These are phyloP conservation scores for Colletotrichum nymphaeae DNA, from an alignment of 2,329 filamentous ascomycete genomes.

Conservation along the genomic window DNA sequence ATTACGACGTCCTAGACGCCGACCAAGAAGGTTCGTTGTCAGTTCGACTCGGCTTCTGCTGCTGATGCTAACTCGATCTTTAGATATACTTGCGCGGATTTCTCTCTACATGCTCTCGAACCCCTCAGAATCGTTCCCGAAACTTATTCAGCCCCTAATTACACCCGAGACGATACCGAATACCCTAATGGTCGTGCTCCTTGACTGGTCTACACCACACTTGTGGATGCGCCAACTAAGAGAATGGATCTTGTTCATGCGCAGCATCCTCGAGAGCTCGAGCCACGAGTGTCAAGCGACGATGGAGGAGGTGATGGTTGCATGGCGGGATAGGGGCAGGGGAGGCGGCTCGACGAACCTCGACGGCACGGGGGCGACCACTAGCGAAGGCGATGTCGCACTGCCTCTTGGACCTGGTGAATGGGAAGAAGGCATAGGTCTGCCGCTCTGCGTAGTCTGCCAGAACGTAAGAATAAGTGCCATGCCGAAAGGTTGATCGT, in stretches of 20 bases:
- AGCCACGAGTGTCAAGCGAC: constrained; percentile 81
- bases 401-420: constrained; percentile 88
- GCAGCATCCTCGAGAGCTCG: constrained; percentile 79
- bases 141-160: constrained; percentile 85
- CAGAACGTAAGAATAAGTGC: constrained; percentile 76
- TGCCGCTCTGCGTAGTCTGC: constrained; percentile 94
- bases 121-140: constrained; percentile 84
- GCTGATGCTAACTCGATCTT: not conserved
- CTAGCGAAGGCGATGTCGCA: constrained; percentile 73
- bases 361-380: constrained; percentile 70
- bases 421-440: constrained; percentile 89
- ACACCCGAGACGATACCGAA: constrained; percentile 86
- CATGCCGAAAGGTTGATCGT: no score
- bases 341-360: constrained; percentile 71
- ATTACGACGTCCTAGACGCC: constrained; percentile 92
- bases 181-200: constrained; percentile 88
- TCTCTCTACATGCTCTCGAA: constrained; percentile 91
- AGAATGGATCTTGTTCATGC: constrained; percentile 88
- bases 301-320: constrained; percentile 87
- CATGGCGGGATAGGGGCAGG: constrained; percentile 82
- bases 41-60: not conserved
- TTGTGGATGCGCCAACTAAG: constrained; percentile 89
- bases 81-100: constrained; percentile 89
- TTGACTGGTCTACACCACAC: constrained; percentile 97
- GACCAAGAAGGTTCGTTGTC: constrained; percentile 82